phyloP scores from a whole-genome alignment of 1,284 basidiomycete species.

The Stereum hirsutum region DNA sequence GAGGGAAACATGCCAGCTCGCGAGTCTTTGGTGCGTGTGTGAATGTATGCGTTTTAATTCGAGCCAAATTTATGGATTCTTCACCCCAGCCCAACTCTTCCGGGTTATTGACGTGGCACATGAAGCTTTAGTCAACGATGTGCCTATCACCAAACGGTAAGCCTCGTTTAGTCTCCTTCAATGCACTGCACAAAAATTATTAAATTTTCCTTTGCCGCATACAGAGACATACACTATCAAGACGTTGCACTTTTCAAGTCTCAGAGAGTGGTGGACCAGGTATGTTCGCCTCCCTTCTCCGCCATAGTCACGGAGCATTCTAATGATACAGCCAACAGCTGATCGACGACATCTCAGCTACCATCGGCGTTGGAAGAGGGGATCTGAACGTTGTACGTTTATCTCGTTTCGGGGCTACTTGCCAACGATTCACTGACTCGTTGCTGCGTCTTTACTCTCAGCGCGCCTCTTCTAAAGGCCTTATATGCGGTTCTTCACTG shows the following conservation, averaged over 20 bases:
- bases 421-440: slow-evolving; percentile 10
- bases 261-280: slow-evolving; percentile 70
- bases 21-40: slow-evolving; percentile 37
- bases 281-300: slow-evolving; percentile 20
- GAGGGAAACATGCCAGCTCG: slow-evolving; percentile 34
- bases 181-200: background rate
- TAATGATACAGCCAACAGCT: slow-evolving; percentile 37
- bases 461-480: slow-evolving; percentile 84
- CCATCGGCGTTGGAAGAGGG: slow-evolving; percentile 60
- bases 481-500: slow-evolving; percentile 64
- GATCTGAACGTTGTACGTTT: slow-evolving; percentile 70
- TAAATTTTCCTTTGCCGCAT: background rate
- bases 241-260: slow-evolving; percentile 70
- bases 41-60: slow-evolving; percentile 10
- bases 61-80: background rate
- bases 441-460: slow-evolving; percentile 20
- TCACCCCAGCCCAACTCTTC: slow-evolving; percentile 51
- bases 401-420: background rate
- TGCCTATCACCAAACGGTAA: slow-evolving; percentile 65
- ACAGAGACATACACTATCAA: slow-evolving; percentile 82
- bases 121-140: slow-evolving; percentile 44
- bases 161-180: slow-evolving; percentile 1
- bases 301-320: background rate
- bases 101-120: slow-evolving; percentile 54
- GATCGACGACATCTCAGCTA: slow-evolving; percentile 82